Percentiles rank a stretch among this genome's conserved stretches.
Conservation (phyloP, 768 basidiomycete species). For the Glaciozyma antarctica region DNA sequence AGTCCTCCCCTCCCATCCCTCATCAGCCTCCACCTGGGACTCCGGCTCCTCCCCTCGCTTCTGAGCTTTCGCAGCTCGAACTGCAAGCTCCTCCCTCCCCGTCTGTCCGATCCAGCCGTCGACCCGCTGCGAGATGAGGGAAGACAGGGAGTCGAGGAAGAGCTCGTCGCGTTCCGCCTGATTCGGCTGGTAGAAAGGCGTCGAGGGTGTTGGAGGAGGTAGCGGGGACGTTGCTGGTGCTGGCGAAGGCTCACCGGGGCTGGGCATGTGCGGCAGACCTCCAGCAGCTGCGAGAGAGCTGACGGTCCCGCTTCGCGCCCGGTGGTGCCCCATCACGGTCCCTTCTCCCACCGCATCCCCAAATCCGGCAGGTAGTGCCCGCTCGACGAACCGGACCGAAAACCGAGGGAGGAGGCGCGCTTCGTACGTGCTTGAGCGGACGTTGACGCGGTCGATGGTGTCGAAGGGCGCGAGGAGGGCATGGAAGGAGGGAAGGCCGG, state of each 20-base stretch:
- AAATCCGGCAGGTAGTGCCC: not conserved
- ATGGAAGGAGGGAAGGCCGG: not conserved
- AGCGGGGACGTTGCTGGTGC: not conserved
- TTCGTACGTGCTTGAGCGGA: slow-evolving; percentile 8
- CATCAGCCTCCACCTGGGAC: not conserved
- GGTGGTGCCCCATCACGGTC: not conserved
- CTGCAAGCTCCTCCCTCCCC: not conserved
- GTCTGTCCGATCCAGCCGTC: not conserved
- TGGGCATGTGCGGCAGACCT: too few species aligned
- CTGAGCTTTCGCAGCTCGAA: not conserved
- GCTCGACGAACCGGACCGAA: slow-evolving; percentile 6
- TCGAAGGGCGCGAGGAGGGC: slow-evolving; percentile 10
- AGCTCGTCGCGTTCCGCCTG: slow-evolving; percentile 20
- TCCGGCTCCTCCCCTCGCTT: not conserved
- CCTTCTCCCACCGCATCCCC: not conserved
- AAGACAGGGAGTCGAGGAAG: slow-evolving; percentile 20
- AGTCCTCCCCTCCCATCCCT: slow-evolving; percentile 6
- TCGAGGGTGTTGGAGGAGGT: not conserved
- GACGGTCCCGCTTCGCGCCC: not conserved
- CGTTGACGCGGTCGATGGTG: not conserved
- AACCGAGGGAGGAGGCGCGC: not conserved
- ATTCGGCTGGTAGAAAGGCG: not conserved
- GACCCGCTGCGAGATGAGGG: not conserved
- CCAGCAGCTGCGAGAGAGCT: not conserved
- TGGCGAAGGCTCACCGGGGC: not conserved